Evolutionary conservation across 2,329 filamentous ascomycete species (phyloP).

Genomic region (Arthroderma sp.): DNA sequence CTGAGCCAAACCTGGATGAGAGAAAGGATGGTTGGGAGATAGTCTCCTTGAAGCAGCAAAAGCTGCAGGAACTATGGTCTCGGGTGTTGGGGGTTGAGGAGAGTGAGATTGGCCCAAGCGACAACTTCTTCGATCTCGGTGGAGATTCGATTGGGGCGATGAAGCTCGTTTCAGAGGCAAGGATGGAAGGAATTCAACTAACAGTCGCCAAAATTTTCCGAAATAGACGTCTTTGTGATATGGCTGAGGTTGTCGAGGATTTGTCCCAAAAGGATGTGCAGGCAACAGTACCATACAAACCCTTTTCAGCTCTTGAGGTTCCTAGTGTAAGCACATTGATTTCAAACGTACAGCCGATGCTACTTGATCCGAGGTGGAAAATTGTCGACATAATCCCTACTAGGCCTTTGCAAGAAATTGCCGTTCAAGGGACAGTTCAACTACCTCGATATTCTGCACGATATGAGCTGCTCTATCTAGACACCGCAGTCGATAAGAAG

Average conservation of each 20-base stretch:
- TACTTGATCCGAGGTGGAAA: constrained; percentile 33
- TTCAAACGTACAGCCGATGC: constrained; percentile 31
- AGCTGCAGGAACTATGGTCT: constrained; percentile 31
- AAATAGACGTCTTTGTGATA: constrained; percentile 14
- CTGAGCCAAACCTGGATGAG: too few relatives aligned
- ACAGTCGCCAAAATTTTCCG: constrained; percentile 45
- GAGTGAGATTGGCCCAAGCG: constrained; percentile 35
- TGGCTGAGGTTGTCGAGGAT: neutral
- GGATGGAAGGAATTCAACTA: constrained; percentile 36
- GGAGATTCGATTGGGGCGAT: constrained; percentile 47
- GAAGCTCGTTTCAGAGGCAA: constrained; percentile 45
- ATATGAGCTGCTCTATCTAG: constrained; percentile 49
- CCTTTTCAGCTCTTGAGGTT: constrained; percentile 37
- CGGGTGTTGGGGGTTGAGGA: constrained; percentile 33
- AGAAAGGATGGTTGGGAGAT: too few relatives aligned
- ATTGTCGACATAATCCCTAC: constrained; percentile 42
- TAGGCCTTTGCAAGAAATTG: constrained; percentile 43
- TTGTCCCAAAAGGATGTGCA: constrained; percentile 2
- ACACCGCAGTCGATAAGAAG: constrained; percentile 32
- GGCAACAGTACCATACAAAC: constrained; percentile 17
- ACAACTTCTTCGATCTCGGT: constrained; percentile 45
- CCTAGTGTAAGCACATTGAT: constrained; percentile 29
- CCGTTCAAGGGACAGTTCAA: constrained; percentile 43
- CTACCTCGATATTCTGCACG: constrained; percentile 47
- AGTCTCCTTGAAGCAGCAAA: neutral